A percentile compares a stretch with the other conserved stretches of the same genome.
Conservation (phyloP, 2,329 filamentous ascomycete species). For the Fusarium marasasianum region DNA sequence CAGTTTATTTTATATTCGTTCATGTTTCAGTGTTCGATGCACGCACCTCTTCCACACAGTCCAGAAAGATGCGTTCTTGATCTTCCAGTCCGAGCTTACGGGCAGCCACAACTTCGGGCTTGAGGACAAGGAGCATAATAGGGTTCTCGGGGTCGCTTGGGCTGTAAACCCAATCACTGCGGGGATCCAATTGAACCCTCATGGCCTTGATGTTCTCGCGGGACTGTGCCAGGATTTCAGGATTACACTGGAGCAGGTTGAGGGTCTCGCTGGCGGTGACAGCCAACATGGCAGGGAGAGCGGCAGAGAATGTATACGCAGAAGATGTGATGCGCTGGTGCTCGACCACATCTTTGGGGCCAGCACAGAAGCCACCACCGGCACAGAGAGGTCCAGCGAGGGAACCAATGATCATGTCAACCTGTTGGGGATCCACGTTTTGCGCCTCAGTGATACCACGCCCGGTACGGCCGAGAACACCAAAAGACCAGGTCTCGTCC, state of each 20-base stretch:
- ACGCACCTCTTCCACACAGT: constrained; percentile 94
- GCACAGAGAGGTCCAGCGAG: constrained; percentile 90
- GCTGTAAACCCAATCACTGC: constrained; percentile 91
- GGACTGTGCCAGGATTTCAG: constrained; percentile 80
- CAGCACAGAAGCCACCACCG: constrained; percentile 95
- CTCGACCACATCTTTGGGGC: constrained; percentile 88
- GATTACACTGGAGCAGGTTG: constrained; percentile 84
- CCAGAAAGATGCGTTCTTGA: constrained; percentile 85
- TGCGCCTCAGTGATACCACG: constrained; percentile 95
- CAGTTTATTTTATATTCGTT: constrained; percentile 12
- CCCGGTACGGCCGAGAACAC: constrained; percentile 89
- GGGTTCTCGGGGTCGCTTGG: constrained; percentile 87
- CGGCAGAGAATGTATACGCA: constrained; percentile 95
- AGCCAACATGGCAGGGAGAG: constrained; percentile 89
- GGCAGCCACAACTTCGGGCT: constrained; percentile 80
- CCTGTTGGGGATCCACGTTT: constrained; percentile 90
- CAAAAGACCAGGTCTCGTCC: constrained; percentile 98
- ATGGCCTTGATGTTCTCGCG: constrained; percentile 89
- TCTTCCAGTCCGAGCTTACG: constrained; percentile 76
- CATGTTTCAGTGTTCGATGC: neutral
- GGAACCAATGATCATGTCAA: constrained; percentile 97
- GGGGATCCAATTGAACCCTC: constrained; percentile 86
- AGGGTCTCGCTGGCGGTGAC: constrained; percentile 96
- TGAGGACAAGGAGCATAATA: constrained; percentile 83
- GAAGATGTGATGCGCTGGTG: constrained; percentile 94